Base-by-base conservation (phyloP, 1,284 basidiomycete species). In the Phenoliferia sp. region DNA sequence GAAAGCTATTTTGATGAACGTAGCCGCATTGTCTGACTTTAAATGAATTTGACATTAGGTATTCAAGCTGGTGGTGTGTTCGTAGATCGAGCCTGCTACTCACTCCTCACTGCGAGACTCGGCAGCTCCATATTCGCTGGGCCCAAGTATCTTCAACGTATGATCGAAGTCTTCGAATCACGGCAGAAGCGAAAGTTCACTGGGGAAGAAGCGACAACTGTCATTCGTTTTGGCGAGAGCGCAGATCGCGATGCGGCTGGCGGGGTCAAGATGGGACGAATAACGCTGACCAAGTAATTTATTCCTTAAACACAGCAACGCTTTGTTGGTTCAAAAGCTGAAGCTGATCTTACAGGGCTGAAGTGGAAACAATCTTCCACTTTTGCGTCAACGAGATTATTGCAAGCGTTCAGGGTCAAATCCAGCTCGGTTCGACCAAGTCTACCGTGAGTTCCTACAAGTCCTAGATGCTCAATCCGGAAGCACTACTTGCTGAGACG, bases 51-150 rank as follows among this genome's bases (percentile, higher is more conserved):
- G 2, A 33, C 4, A 7, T 12, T 26, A 59, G 59, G 35, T 9
- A 33, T 59, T 39, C 59, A 59, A 59, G 59, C 59, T 44, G 59
- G 59, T 10, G 59, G 59, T 2, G 28, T 59, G 36, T 59, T 59
- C 28, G 59, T 59, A 26, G 59, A 59, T 31, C 59, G 59, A 19
- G 59, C 59, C 19, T 35, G 36, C 3, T 26, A 29, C 26, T 29
- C 59, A 2, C 34, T 59, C 36, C 35, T 59, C 59, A 29, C 29
- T 26, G 12, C 35, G 15, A 59, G 48, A 39, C 59, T 59, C 59
- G 59, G 26, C 28, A 39, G 59, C 12, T 59, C 59, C 33, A 17
- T 5, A 12, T 59, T 59, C 17, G 36, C 2, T 5, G n/a, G 17
- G 5, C 26, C 59, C 35, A 31, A 39, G 2, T 22, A 44, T 17